These are phyloP conservation scores for Candida bentonensis DNA, from an alignment of 805 yeast species.

Conservation along the genomic window DNA sequence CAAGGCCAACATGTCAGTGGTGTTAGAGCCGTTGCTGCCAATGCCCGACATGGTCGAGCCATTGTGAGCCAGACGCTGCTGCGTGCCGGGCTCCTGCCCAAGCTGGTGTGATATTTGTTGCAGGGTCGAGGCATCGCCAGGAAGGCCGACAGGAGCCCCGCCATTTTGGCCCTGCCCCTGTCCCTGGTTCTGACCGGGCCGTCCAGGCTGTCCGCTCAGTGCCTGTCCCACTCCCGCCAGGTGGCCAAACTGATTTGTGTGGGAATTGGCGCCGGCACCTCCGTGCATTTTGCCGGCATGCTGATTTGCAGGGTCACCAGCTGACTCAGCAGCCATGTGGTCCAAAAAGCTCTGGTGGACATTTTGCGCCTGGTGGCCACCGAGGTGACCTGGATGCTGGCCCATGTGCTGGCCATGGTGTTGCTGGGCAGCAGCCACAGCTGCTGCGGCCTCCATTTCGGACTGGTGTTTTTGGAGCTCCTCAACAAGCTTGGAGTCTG, in stretches of 20 bases:
- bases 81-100: not conserved
- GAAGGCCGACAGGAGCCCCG: too few species aligned
- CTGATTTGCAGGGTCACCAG: not conserved
- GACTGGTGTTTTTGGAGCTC: constrained; percentile 1
- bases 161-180: not conserved
- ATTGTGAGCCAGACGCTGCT: not conserved
- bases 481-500: not conserved
- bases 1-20: not conserved
- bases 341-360: not conserved
- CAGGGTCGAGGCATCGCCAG: too few species aligned
- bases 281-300: not conserved
- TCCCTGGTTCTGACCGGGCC: not conserved
- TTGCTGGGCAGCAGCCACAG: not conserved
- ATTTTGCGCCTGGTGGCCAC: not conserved
- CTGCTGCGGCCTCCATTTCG: not conserved
- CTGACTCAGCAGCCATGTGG: too few species aligned
- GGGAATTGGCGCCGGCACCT: not conserved
- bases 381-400: not conserved
- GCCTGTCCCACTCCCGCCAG: not conserved
- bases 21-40: not conserved
- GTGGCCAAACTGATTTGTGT: not conserved
- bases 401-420: not conserved
- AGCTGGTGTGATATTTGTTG: not conserved
- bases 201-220: too few species aligned
- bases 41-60: not conserved